Evolutionary conservation across 805 yeast genomes (phyloP).

Genomic region (Candida hungchunana): DNA sequence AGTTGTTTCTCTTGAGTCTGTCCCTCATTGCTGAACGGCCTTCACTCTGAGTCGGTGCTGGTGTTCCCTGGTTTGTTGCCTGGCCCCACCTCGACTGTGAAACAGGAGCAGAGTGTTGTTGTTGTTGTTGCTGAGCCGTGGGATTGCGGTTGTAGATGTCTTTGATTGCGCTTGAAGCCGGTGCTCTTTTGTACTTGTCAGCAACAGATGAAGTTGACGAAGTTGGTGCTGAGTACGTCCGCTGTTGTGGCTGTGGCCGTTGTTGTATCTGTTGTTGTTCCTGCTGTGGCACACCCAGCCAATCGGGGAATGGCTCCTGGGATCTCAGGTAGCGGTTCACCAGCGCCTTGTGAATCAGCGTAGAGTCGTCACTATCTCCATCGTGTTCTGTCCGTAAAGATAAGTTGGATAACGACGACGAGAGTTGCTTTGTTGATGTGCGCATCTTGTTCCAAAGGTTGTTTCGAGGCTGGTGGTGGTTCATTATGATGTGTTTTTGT

Average conservation of each 20-base stretch:
- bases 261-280: conserved; percentile 14
- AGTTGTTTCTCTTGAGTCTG: conserved; percentile 25
- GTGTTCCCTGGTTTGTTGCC: background rate
- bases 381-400: conserved; percentile 27
- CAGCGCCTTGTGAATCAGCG: conserved; percentile 26
- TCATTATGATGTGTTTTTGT: too few species aligned
- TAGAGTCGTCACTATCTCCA: conserved; percentile 23
- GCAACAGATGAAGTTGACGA: conserved; percentile 1
- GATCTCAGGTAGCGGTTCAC: conserved; percentile 16
- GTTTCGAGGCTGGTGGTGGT: too few species aligned
- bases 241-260: conserved; percentile 6
- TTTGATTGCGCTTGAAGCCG: conserved; percentile 17
- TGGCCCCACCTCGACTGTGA: conserved; percentile 11
- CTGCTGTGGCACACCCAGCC: conserved; percentile 23
- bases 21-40: conserved; percentile 18
- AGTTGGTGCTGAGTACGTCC: background rate
- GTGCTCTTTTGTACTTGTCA: conserved; percentile 12
- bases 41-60: too few species aligned
- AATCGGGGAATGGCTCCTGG: conserved; percentile 21
- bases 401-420: conserved; percentile 21
- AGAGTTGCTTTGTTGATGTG: conserved; percentile 23
- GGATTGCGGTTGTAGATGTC: conserved; percentile 15
- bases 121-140: conserved; percentile 6
- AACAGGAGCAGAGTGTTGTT: conserved; percentile 6
- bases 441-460: conserved; percentile 25